Base-by-base conservation (phyloP, 106 monocot genomes). In the Dendrobium officinale region DNA sequence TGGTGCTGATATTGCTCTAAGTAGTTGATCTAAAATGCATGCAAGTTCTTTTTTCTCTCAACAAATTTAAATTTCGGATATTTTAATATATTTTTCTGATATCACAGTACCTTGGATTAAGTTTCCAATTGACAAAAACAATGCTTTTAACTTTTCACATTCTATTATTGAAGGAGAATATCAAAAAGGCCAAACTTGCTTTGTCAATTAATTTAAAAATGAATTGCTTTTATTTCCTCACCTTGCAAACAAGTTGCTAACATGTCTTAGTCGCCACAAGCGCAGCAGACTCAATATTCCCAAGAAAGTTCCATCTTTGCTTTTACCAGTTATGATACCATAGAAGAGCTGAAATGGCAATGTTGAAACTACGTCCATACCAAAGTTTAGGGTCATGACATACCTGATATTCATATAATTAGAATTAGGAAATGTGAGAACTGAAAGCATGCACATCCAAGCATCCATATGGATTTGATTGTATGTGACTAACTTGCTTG, bases 271-370 rank as follows among this genome's bases (percentile, higher is more conserved):
- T 26, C 79, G 4, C 84, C 84, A 84, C 13, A 84, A 56, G 42
- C 84, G 79, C n/a, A 84, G 55, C 59, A 84, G 74, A 47, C 73
- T 79, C n/a, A 79, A 18, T 33, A 79, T 70, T 48, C 45, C 75
- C 4, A 84, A 83, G 18, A 40, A 43, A 10, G 78, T 40, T 11
- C 64, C 56, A 72, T 37, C 7, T 24, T 56, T 42, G 20, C 55
- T 73, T 45, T 18, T 45, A 13, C 64, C 56, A 75, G 41, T 26
- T 7, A 64, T 6, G 24, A 56, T 31, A 15, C 55, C 19, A 49
- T 66, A 44, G 3, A 75, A 56, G 29, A 84, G 7, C 75, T 79
- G 43, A 64, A 79, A 75, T 74, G 79, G 79, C 31, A 84, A 3
- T 10, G 73, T 73, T 26, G 83, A 78, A n/a, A 45, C 74, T 67